These are phyloP conservation scores for Achaetomiella virescens DNA, from an alignment of 495 filamentous ascomycete species.

Conservation along the genomic window DNA sequence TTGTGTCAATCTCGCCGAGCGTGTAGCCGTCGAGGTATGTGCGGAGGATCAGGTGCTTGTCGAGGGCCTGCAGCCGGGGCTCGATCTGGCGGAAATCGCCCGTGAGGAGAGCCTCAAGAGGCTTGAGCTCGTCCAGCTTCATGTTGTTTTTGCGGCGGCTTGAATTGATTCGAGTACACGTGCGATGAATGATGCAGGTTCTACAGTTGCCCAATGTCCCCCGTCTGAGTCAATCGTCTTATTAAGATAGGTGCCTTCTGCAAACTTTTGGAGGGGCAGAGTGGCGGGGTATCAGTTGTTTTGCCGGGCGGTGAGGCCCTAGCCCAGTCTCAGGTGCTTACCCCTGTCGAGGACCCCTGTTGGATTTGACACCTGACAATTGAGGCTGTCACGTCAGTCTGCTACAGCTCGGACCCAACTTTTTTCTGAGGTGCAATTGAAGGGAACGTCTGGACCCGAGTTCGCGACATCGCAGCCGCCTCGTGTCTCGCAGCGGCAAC, in stretches of 20 bases:
- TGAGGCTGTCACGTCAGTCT: conserved; percentile 10
- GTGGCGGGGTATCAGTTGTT: conserved; percentile 19
- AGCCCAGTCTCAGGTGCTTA: not conserved
- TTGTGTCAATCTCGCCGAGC: conserved; percentile 70
- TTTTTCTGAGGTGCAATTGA: conserved; percentile 17
- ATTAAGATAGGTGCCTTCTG: not conserved
- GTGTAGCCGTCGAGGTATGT: conserved; percentile 80
- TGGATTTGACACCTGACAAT: conserved; percentile 8
- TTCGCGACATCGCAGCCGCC: conserved; percentile 8
- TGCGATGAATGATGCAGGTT: not conserved
- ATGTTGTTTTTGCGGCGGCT: conserved; percentile 23
- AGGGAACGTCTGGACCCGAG: not conserved
- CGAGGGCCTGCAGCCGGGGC: conserved; percentile 65
- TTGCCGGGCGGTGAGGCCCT: conserved; percentile 13
- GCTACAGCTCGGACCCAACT: conserved; percentile 18
- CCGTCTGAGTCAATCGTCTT: conserved; percentile 21
- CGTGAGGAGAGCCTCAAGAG: conserved; percentile 45
- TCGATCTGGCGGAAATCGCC: conserved; percentile 78
- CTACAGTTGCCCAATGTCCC: not conserved
- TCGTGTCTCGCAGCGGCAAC: conserved; percentile 1
- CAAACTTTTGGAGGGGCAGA: conserved; percentile 30
- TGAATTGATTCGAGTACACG: not conserved
- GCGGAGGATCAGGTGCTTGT: conserved; percentile 79
- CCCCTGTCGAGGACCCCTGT: not conserved
- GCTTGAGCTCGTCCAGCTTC: conserved; percentile 46